Conservation (phyloP, 257 asterid species). For the Solanum pinnatisectum region DNA sequence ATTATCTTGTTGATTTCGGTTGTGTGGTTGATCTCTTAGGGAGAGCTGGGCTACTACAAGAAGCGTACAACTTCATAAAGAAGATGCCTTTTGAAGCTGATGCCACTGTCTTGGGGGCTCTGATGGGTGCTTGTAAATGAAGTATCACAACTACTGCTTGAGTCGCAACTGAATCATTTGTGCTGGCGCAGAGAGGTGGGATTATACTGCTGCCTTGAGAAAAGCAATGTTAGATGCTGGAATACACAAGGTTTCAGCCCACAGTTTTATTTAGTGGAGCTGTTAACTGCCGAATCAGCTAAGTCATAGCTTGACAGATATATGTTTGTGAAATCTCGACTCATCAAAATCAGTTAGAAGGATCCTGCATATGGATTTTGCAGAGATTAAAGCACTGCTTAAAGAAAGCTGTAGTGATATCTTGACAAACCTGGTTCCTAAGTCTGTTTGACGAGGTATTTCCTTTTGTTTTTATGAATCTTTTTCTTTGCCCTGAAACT, state of each 20-base stretch:
- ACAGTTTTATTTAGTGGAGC: conserved; percentile 25
- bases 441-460: too few relatives aligned
- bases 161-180: conserved; percentile 18
- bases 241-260: conserved; percentile 61
- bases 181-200: conserved; percentile 51
- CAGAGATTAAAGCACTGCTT: too few relatives aligned
- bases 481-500: too few relatives aligned
- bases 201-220: conserved; percentile 49
- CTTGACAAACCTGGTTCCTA: background rate
- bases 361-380: too few relatives aligned
- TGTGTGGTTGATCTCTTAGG: too few relatives aligned
- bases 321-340: background rate
- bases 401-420: too few relatives aligned
- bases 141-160: conserved; percentile 26
- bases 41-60: too few relatives aligned
- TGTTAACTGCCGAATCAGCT: background rate
- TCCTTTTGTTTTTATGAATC: too few relatives aligned
- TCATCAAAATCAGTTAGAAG: background rate
- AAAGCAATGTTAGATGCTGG: conserved; percentile 56
- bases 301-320: background rate
- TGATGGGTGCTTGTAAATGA: conserved; percentile 70
- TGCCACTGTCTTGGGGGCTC: too few relatives aligned
- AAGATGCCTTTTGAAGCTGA: too few relatives aligned
- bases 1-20: too few relatives aligned
- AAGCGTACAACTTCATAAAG: too few relatives aligned